These are phyloP conservation scores for Mortierella sp. DNA, from an alignment of 371 early-diverging fungal genomes.

Conservation along the genomic window DNA sequence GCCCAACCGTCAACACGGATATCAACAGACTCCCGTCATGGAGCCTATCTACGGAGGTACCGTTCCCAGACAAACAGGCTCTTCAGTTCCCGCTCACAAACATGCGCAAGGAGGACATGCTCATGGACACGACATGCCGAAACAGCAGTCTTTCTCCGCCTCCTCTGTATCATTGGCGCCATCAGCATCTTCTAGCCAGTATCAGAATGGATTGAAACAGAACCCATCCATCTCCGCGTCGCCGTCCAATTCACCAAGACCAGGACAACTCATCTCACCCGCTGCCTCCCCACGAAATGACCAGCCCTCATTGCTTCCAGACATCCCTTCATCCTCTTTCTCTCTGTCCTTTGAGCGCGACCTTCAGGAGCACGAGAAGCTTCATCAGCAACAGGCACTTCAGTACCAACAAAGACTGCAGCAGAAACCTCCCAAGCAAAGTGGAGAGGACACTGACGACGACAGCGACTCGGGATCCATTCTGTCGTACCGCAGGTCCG, in stretches of 20 bases:
- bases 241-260: conserved; percentile 5
- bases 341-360: conserved; percentile 35
- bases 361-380: conserved; percentile 17
- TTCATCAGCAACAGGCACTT: conserved; percentile 36
- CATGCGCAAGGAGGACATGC: conserved; percentile 4
- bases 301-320: conserved; percentile 17
- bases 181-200: neutral
- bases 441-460: conserved; percentile 42
- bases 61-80: conserved; percentile 12
- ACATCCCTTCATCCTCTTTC: conserved; percentile 34
- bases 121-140: conserved; percentile 5
- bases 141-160: conserved; percentile 12
- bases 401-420: conserved; percentile 49
- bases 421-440: conserved; percentile 43
- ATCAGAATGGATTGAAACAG: conserved; percentile 15
- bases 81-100: neutral
- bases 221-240: conserved; percentile 3
- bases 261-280: conserved; percentile 6
- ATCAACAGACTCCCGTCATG: neutral
- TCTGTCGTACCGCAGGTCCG: conserved; percentile 31
- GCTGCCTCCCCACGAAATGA: conserved; percentile 13
- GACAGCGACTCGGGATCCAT: conserved; percentile 42
- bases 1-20: conserved; percentile 1
- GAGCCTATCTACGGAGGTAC: conserved; percentile 12
- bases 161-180: neutral